A percentile compares a stretch with the other conserved stretches of the same genome.
phyloP scores from a whole-genome alignment of 441 rosid species.

The Gossypium davidsonii region DNA sequence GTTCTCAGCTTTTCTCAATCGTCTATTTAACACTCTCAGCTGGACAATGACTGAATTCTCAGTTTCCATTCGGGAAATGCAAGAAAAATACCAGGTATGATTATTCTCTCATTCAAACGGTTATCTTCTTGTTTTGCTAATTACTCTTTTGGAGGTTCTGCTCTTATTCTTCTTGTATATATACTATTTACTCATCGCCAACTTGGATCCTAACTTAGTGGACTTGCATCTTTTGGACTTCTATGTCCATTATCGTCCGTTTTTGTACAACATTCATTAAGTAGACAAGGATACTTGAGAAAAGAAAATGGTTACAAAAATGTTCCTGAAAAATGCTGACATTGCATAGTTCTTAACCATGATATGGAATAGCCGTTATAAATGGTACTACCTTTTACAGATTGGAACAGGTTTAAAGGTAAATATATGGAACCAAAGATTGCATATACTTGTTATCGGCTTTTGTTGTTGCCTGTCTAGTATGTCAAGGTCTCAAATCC shows the following conservation, averaged over 20 bases:
- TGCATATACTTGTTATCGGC: too few species aligned
- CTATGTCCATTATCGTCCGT: background rate
- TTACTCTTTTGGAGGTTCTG: background rate
- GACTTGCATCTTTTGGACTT: background rate
- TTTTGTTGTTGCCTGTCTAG: background rate
- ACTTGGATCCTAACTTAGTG: background rate
- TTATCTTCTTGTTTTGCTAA: background rate
- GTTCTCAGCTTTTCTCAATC: constrained; percentile 88
- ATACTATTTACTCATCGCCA: background rate
- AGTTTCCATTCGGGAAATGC: constrained; percentile 91
- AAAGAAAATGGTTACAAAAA: background rate
- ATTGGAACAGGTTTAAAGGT: background rate
- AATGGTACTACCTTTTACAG: background rate
- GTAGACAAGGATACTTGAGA: background rate
- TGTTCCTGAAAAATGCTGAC: background rate
- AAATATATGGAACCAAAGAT: background rate
- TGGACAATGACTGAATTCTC: constrained; percentile 99
- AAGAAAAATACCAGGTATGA: constrained; percentile 83
- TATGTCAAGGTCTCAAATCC: constrained; percentile 2
- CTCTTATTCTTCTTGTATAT: background rate
- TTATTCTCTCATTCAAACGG: background rate
- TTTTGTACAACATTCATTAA: background rate
- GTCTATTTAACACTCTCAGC: constrained; percentile 89
- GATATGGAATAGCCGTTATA: background rate
- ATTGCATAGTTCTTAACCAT: background rate